Conservation (phyloP, 192 early-diverging fungal genomes). For the Bifiguratus adelaidae region DNA sequence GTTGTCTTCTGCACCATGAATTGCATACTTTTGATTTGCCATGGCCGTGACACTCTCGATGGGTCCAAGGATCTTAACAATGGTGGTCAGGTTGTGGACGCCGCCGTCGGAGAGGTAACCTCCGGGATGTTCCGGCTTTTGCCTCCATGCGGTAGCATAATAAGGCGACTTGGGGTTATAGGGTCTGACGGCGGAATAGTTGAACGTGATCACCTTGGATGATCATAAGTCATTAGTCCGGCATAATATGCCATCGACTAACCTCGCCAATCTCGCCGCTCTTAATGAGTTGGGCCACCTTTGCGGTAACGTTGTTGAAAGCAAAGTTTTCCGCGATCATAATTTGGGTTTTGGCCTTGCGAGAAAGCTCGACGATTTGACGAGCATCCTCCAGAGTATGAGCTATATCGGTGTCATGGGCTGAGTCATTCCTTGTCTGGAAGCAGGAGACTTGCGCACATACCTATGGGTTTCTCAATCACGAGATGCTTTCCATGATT, state of each 20-base stretch:
- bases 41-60: constrained; percentile 13
- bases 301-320: constrained; percentile 9
- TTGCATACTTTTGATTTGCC: constrained; percentile 7
- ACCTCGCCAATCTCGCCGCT: constrained; percentile 17
- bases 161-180: constrained; percentile 18
- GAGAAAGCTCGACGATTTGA: constrained; percentile 10
- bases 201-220: constrained; percentile 17
- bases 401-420: constrained; percentile 4
- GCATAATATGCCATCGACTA: no score
- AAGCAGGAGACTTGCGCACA: neutral
- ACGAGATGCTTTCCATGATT: constrained; percentile 18
- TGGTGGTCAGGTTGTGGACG: constrained; percentile 19
- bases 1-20: constrained; percentile 18
- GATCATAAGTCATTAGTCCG: no score
- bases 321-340: constrained; percentile 19
- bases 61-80: constrained; percentile 11
- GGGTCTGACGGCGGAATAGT: constrained; percentile 12
- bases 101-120: constrained; percentile 23
- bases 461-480: constrained; percentile 29
- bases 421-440: neutral
- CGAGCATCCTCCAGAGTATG: constrained; percentile 15
- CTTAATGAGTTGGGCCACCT: constrained; percentile 12
- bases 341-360: constrained; percentile 7
- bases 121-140: constrained; percentile 22
- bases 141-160: constrained; percentile 16